These are phyloP conservation scores for Apiospora malaysiana DNA, from an alignment of 2,329 filamentous ascomycete species.

Conservation along the genomic window DNA sequence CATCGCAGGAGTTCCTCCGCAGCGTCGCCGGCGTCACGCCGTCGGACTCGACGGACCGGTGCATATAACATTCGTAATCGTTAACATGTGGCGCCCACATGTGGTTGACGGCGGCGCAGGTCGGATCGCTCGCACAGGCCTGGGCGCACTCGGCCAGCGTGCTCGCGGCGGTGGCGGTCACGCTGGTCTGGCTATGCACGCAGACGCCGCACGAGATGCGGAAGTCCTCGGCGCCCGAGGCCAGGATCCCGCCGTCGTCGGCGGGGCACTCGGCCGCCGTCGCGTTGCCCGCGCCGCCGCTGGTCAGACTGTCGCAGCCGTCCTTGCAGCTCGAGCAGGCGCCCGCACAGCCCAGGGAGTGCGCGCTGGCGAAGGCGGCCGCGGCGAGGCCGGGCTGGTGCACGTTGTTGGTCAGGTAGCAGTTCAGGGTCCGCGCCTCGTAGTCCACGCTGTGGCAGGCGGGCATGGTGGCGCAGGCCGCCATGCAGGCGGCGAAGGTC, in stretches of 20 bases:
- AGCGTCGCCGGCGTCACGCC: neutral
- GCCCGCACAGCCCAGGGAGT: slow-evolving; percentile 27
- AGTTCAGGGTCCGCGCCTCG: slow-evolving; percentile 27
- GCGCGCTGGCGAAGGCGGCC: slow-evolving; percentile 28
- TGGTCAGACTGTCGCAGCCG: neutral
- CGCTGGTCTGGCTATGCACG: too few relatives aligned
- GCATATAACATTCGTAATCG: neutral
- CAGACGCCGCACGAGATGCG: neutral
- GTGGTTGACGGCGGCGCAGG: neutral
- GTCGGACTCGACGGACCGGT: neutral
- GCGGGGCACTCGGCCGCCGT: neutral
- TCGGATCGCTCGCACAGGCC: neutral
- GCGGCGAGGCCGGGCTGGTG: slow-evolving; percentile 27
- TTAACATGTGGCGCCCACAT: neutral
- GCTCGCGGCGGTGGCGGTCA: too few relatives aligned
- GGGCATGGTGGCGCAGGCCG: slow-evolving; percentile 26
- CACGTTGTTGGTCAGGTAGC: slow-evolving; percentile 26
- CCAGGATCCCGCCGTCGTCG: neutral
- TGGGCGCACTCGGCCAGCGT: neutral
- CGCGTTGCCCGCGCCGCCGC: neutral
- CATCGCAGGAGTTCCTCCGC: neutral
- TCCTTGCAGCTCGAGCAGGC: slow-evolving; percentile 26
- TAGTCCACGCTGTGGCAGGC: slow-evolving; percentile 29
- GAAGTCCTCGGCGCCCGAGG: neutral
- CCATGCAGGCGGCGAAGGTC: slow-evolving; percentile 25